Percentiles rank a stretch among this genome's conserved stretches.
phyloP scores from a whole-genome alignment of 169 alveolate genomes.

The Cryptosporidium muris region DNA sequence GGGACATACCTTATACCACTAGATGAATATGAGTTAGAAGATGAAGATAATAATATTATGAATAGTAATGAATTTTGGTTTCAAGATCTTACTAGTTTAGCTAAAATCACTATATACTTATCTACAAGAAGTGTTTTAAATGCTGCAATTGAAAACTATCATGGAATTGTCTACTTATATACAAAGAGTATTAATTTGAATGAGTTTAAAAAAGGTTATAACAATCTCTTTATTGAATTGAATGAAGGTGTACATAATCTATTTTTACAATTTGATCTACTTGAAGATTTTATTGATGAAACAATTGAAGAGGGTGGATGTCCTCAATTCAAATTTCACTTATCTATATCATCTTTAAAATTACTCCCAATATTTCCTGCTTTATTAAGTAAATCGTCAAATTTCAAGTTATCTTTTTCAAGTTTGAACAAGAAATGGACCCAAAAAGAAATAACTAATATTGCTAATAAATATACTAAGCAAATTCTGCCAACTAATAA shows the following conservation, averaged over 20 bases:
- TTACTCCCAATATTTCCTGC: conserved; percentile 57
- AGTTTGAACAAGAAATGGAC: conserved; percentile 14
- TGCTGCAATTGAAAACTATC: conserved; percentile 33
- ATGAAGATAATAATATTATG: not conserved
- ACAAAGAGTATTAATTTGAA: not conserved
- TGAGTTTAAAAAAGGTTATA: conserved; percentile 3
- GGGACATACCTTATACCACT: conserved; percentile 50
- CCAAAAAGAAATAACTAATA: conserved; percentile 20
- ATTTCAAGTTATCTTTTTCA: not conserved
- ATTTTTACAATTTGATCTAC: conserved; percentile 31
- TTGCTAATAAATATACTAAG: conserved; percentile 10
- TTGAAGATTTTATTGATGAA: conserved; percentile 59
- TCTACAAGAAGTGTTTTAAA: conserved; percentile 22
- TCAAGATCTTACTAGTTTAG: conserved; percentile 5
- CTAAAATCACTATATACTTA: conserved; percentile 3
- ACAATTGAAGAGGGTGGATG: conserved; percentile 58
- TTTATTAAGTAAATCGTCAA: conserved; percentile 1
- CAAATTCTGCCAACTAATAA: conserved; percentile 13
- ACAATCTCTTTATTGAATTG: conserved; percentile 27
- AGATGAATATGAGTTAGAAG: conserved; percentile 22
- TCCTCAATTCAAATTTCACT: conserved; percentile 28
- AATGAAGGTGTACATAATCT: conserved; percentile 18
- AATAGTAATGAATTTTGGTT: not conserved
- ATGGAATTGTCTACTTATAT: conserved; percentile 10
- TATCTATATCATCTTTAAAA: conserved; percentile 27